Conservation (phyloP, 257 asterid species). For the Primulina eburnea region DNA sequence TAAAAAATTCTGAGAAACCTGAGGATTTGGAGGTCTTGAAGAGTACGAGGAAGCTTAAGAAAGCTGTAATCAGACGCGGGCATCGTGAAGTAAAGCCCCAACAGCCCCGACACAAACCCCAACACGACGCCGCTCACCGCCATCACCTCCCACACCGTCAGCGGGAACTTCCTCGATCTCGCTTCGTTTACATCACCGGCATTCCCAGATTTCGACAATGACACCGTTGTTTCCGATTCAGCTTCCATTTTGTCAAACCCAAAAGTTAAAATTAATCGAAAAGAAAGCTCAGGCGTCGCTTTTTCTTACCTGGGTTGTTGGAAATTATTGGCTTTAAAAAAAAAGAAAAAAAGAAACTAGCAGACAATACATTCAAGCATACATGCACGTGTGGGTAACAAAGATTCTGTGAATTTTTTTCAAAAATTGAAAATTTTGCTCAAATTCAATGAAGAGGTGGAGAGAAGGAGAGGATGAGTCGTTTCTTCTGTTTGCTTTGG, state of each 20-base stretch:
- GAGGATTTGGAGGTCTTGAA: conserved; percentile 81
- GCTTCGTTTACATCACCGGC: conserved; percentile 25
- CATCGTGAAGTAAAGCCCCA: conserved; percentile 72
- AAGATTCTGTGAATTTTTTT: too few relatives aligned
- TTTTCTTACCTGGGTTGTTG: conserved; percentile 13
- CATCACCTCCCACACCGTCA: conserved; percentile 63
- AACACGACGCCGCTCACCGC: conserved; percentile 66
- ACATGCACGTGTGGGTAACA: neutral
- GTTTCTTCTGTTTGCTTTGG: neutral
- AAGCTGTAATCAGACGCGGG: conserved; percentile 91
- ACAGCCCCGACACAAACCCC: conserved; percentile 62
- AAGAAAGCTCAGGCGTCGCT: neutral
- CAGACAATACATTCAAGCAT: neutral
- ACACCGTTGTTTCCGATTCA: conserved; percentile 13
- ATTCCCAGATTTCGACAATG: conserved; percentile 10
- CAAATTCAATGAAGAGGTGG: neutral
- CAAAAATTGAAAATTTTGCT: neutral
- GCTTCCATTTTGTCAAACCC: conserved; percentile 31
- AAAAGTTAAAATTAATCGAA: conserved; percentile 3
- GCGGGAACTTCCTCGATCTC: conserved; percentile 44
- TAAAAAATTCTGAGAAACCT: conserved; percentile 35
- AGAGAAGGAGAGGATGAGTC: neutral
- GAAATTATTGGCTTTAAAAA: conserved; percentile 9
- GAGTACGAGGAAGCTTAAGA: conserved; percentile 86
- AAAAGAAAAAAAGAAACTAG: neutral